Evolutionary conservation across 495 filamentous ascomycete species (phyloP), one percentile per base, ranked within the genome.

Genomic region (Sphaerosporella brunnea): DNA sequence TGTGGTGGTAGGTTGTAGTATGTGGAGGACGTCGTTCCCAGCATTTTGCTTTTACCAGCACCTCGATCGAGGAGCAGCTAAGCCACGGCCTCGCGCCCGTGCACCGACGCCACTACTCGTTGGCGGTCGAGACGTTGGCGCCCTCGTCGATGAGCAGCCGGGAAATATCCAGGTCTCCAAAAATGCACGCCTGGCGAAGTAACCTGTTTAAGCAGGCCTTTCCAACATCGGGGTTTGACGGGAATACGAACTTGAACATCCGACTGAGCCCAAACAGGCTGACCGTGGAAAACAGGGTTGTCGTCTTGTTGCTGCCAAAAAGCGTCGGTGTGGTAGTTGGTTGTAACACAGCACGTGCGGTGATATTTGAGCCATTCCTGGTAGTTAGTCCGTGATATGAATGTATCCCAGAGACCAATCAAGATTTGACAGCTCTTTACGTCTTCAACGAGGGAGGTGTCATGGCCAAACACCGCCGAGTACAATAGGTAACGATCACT

Each of bases 401-500:
- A 13, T 13, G 28, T 32, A 5, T 32, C 28, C 28, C 28, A 32
- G 28, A 32, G 28, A 5, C 28, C 28, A 32, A 13, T 32, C 28
- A 32, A 32, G 7, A 32, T 32, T 32, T 32, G 28, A 13, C 28
- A 32, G 28, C 13, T 13, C 7, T 32, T 13, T 32, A 5, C 28
- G 28, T n/a, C n/a, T n/a, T 26, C 42, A 19, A 18, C 9, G 4
- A 37, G 15, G 4, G 3, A 18, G 18, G 5, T 11, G 15, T 4
- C n/a, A 43, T 43, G 40, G 40, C 40, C 40, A 43, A 43, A 43
- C 23, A 43, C 40, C 19, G 23, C 20, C 7, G 40, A 43, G 40
- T 43, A 43, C 18, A 43, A 26, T 24, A 43, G 23, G 20, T 43
- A 10, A 25, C 40, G 40, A 20, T 23, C 16, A 5, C 10, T 10